Evolutionary conservation across 2,329 filamentous ascomycete genomes (phyloP), one percentile per base, ranked within the genome.

Genomic region (Aureobasidium sp.): DNA sequence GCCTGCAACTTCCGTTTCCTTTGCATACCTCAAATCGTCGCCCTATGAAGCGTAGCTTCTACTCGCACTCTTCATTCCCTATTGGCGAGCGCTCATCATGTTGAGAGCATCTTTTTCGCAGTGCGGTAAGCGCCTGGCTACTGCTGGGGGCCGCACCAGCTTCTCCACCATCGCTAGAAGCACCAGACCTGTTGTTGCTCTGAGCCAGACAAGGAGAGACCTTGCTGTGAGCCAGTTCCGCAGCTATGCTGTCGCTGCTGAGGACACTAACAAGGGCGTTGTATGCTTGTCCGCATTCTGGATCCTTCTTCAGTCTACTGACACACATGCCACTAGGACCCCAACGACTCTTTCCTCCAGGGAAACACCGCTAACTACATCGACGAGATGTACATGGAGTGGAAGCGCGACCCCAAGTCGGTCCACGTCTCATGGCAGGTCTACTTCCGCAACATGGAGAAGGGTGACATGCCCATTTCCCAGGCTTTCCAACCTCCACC

Each of bases 391-490:
- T 99, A 99, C 79, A 82, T 97, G 80, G 87, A 92, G 75, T 99
- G 94, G 94, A 96, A 93, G 79, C 82, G 89, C 67, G 91, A 99
- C 71, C 92, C 94, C 58, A 84, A 86, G 71, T 96, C 90, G 73
- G 94, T 99, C 64, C 94, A 99, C 78, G 84, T 96, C 71, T 99
- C 94, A 75, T 99, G 94, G 94, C 93, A 96, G 80, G 87, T 95
- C 74, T 99, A 99, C 84, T 99, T 99, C 84, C 90, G 87, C 80
- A 99, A 99, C 80, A 97, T 99, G 89, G 94, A 99, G 82, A 89
- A 86, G 68, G 94, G 94, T 75, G 90, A 94, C 72, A 97, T 99
- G 91, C 93, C 93, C 74, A 91, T 96, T 74, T 94, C 93, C 66
- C 90, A 96, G 78, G 94, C 94, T 69, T 99, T 99, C 82, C 91